phyloP scores from a whole-genome alignment of 371 early-diverging fungal species.

The Mortierella sp. region DNA sequence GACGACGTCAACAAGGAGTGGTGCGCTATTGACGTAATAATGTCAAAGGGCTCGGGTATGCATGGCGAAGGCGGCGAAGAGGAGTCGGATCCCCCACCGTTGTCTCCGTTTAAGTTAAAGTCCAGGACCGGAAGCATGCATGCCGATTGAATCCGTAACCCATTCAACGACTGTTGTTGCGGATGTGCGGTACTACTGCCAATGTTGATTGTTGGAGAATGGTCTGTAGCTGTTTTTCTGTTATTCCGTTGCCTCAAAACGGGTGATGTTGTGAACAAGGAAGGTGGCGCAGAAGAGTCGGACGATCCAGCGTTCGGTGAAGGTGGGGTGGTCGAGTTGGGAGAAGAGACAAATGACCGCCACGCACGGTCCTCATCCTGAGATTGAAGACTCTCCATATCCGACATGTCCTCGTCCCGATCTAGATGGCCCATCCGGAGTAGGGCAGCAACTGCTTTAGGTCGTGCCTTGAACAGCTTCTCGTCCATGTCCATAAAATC shows the following conservation, averaged over 20 bases:
- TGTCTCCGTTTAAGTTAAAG: background rate
- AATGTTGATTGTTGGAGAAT: background rate
- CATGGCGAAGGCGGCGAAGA: conserved; percentile 14
- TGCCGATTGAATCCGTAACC: background rate
- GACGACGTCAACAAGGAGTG: background rate
- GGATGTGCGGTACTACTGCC: background rate
- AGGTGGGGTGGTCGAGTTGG: conserved; percentile 55
- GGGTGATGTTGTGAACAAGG: conserved; percentile 34
- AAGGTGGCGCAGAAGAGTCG: conserved; percentile 33
- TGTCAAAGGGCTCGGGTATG: conserved; percentile 13
- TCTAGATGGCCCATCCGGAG: conserved; percentile 22
- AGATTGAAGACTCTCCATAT: conserved; percentile 45
- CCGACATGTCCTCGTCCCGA: conserved; percentile 54
- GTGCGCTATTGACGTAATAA: conserved; percentile 2
- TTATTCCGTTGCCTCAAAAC: conserved; percentile 31
- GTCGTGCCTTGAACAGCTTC: conserved; percentile 34
- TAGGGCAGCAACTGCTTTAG: conserved; percentile 31
- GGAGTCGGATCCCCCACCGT: background rate
- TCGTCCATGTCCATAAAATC: conserved; percentile 35
- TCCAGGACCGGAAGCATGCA: conserved; percentile 10
- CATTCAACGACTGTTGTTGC: background rate
- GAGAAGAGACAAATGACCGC: conserved; percentile 55
- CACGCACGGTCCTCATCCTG: conserved; percentile 36
- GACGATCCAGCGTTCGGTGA: conserved; percentile 43
- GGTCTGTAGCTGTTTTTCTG: background rate